Base-by-base conservation (phyloP, 768 basidiomycete genomes). In the Rickenella mellea region DNA sequence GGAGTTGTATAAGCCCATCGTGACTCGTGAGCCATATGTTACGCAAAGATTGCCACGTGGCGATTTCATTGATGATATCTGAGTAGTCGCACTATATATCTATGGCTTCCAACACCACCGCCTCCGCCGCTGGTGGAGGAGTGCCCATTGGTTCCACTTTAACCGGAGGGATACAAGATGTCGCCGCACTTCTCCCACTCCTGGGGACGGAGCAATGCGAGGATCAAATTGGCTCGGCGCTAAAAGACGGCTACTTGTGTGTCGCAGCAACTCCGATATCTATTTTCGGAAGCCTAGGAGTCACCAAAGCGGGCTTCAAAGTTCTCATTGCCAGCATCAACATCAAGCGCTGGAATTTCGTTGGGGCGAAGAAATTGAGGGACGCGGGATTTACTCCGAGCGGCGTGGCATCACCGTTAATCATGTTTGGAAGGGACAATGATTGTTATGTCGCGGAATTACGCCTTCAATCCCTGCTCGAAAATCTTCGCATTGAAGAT, bases 171-270 rank as follows among this genome's bases (percentile, higher is more conserved):
- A 48, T 48, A 20, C 47, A 48, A 35, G 43, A 48, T 32, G 31
- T 48, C 15, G 30, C 47, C 17, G 47, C 37, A 6, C 37, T 48
- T 25, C 37, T 48, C 1, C 47, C 47, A 7, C 36, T 48, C 17
- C 20, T 48, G 5, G 47, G 47, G 9, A 48, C 47, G 15, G 47
- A 48, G 9, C 43, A 48, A 28, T 48, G 47, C 25, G 46, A 48
- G 28, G 12, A 22, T 15, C 48, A 48, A 22, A 15, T 48, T 6
- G 48, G 45, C 4, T 20, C 26, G 21, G 39, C 48, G 0, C 46
- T 48, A 3, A 29, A 42, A 12, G 10, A 20, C 4, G 48, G 48
- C 6, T 48, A 17, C 37, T 43, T 48, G 8, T 48, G 42, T 33
- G 45, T 45, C 5, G 48, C 48, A 14, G 48, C 40, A 4, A 26